Base-by-base conservation (phyloP, 371 early-diverging fungal species). In the Dentiscutata heterogama region DNA sequence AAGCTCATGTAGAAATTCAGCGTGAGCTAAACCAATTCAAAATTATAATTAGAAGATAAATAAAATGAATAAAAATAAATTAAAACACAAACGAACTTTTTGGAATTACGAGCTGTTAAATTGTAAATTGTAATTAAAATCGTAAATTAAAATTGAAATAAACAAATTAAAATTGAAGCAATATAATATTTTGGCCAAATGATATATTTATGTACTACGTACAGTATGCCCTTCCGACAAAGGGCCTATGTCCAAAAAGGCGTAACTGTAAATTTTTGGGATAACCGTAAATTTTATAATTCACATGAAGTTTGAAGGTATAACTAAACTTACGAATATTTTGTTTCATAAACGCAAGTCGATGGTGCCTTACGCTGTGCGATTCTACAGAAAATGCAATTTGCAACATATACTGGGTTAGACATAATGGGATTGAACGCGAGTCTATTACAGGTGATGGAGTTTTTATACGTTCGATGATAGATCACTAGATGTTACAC, bases 321-420 rank as follows among this genome's bases (percentile, higher is more conserved):
- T 61, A 86, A 84, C 51, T 86, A 84, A 7, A 86, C 84, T 80
- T 88, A 93, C 89, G 89, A 89, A 75, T 91, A 89, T 82, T 95
- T 94, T 18, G 95, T 97, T 86, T 98, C 98, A 14, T 93, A 67
- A 27, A 98, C 82, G 83, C 93, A 92, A 79, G 91, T 89, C 60
- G 95, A 94, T 61, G 98, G 97, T 71, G 97, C 96, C 61, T 92
- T 92, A 67, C 96, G 94, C 85, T 92, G 88, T 84, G 96, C 90
- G 84, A 97, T 96, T 84, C 94, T 95, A 91, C 98, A 97, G 85
- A 97, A 97, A 83, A 97, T 86, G 90, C 98, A 97, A 83, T 86
- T 83, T 50, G 88, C 73, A 14, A 35, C 46, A 22, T 58, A 58
- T 13, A 58, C 22, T 58, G 22, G 58, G 10, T 4, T 13, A 46